Percentiles rank a stretch among this genome's conserved stretches.
These are phyloP conservation scores for Aegilops bicornis DNA, from an alignment of 176 grass and related monocot species.

Conservation along the genomic window DNA sequence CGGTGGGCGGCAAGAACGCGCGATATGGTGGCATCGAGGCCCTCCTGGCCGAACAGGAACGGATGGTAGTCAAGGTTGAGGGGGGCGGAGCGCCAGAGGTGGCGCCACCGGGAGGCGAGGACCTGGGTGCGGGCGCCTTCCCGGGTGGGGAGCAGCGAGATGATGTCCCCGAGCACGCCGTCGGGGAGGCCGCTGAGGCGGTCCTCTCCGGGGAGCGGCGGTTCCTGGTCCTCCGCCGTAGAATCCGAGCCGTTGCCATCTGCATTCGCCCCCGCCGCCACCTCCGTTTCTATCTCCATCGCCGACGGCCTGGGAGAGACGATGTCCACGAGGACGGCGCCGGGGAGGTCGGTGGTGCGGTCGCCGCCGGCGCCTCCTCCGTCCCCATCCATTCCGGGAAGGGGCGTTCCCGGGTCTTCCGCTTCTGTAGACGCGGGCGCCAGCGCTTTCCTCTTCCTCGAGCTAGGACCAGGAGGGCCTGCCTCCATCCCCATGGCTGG, in stretches of 20 bases:
- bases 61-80: neutral
- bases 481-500: too few relatives aligned
- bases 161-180: neutral
- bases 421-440: neutral
- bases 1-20: neutral
- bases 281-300: too few relatives aligned
- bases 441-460: too few relatives aligned
- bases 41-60: neutral
- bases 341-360: too few relatives aligned
- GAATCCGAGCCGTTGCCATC: neutral
- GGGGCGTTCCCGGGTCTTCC: too few relatives aligned
- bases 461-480: too few relatives aligned
- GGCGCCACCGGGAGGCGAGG: neutral
- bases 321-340: too few relatives aligned
- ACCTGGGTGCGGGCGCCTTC: neutral
- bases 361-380: too few relatives aligned
- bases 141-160: neutral
- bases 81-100: neutral
- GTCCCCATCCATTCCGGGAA: too few relatives aligned
- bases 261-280: neutral
- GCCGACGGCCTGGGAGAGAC: too few relatives aligned
- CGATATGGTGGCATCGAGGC: neutral
- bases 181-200: neutral
- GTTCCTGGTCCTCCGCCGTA: neutral
- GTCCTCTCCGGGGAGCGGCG: neutral